Evolutionary conservation across 805 yeast species (phyloP).

Genomic region (Ogataea ramenticola): DNA sequence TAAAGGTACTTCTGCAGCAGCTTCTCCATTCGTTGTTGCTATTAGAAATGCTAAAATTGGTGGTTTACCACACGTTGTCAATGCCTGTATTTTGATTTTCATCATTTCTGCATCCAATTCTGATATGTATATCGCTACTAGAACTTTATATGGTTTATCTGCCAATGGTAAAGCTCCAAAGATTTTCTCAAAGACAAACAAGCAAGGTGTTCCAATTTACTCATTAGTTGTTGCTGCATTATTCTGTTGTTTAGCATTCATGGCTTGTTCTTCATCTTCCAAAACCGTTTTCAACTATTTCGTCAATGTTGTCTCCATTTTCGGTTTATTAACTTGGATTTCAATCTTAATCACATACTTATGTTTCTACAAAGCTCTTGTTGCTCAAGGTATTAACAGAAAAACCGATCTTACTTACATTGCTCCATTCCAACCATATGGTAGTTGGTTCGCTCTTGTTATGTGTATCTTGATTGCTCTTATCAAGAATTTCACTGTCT

Average conservation of each 20-base stretch:
- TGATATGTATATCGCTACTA: constrained; percentile 68
- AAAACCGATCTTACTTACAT: constrained; percentile 44
- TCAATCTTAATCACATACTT: constrained; percentile 63
- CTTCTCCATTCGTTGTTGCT: constrained; percentile 83
- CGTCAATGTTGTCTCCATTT: constrained; percentile 70
- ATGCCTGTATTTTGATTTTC: constrained; percentile 69
- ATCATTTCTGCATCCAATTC: constrained; percentile 81
- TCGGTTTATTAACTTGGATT: constrained; percentile 71
- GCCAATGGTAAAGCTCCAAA: constrained; percentile 70
- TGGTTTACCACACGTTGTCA: constrained; percentile 68
- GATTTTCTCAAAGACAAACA: constrained; percentile 56
- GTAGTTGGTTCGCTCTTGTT: constrained; percentile 49
- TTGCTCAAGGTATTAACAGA: constrained; percentile 60
- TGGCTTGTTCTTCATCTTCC: constrained; percentile 55
- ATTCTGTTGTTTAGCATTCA: constrained; percentile 62
- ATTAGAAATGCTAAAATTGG: constrained; percentile 56
- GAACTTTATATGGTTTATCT: constrained; percentile 68
- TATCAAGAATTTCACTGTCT: constrained; percentile 67
- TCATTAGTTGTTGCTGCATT: constrained; percentile 42
- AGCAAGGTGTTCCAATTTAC: constrained; percentile 62
- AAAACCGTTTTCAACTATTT: constrained; percentile 57
- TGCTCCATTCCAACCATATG: constrained; percentile 68
- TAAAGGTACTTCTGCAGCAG: constrained; percentile 52
- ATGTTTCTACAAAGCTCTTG: constrained; percentile 55
- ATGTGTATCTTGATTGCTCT: constrained; percentile 49